Evolutionary conservation across 139 green algal genomes (phyloP), one percentile per base, ranked within the genome.

Genomic region (Chlorella sp.): DNA sequence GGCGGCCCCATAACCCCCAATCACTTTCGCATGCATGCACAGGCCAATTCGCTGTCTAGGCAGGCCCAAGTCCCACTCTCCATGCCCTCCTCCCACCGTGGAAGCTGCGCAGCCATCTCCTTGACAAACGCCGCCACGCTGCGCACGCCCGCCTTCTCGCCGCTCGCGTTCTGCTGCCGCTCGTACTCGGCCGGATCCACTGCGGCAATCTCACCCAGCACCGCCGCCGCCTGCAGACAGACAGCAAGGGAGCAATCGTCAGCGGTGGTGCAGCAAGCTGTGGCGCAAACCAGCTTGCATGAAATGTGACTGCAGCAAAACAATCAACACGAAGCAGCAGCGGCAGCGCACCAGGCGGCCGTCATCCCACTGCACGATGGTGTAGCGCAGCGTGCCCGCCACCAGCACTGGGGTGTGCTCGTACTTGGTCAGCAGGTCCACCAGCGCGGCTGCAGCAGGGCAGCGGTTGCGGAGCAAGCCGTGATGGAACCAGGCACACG

Each of bases 391-490:
- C 8, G 95, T 70, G 36, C 93, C 93, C 6, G 93, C 94, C 41
- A 95, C 67, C 20, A 91, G 46, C 9, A 36, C 72, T 0, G 95
- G 88, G 32, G 94, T 76, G 87, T 96, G 93, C 76, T 98, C 95
- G 58, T 93, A 87, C 86, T 92, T 91, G 86, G 91, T 93, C 4
- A 96, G 79, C 58, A 90, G 54, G n/a, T 94, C 88, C 77, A 96
- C 76, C 64, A 98, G 76, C 1, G 79, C 60, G 4, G 68, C 69
- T 83, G 77, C 77, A 58, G 44, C 8, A 32, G 9, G 64, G 30
- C 51, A 60, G 51, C 51, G 24, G 51, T 16, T 26, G 51, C 51
- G 11, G 46, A 7, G 11, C 11, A 3, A 60, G 51, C 51, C 22
- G n/a, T n/a, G n/a, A n/a, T n/a, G n/a, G n/a, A n/a, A n/a, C n/a